phyloP scores from a whole-genome alignment of 2,329 filamentous ascomycete genomes.

The Phialophora expanda region DNA sequence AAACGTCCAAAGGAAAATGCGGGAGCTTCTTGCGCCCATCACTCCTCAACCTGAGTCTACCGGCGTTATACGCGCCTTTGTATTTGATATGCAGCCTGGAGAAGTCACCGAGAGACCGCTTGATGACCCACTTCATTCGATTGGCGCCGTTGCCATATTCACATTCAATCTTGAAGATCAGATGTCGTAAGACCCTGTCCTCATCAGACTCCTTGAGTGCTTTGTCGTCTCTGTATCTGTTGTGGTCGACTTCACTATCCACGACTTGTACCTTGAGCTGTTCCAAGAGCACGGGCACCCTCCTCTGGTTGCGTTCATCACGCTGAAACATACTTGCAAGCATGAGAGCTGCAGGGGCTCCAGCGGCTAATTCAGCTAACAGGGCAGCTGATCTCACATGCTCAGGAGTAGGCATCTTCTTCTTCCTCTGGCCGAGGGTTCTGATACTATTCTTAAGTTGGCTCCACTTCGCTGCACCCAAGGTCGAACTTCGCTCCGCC shows the following conservation, averaged over 20 bases:
- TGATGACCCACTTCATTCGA: slow-evolving; percentile 94
- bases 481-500: slow-evolving; percentile 70
- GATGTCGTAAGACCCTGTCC: slow-evolving; percentile 65
- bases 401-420: slow-evolving; percentile 82
- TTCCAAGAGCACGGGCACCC: slow-evolving; percentile 92
- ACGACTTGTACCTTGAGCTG: slow-evolving; percentile 88
- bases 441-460: slow-evolving; percentile 90
- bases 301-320: slow-evolving; percentile 92
- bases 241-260: slow-evolving; percentile 72
- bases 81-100: slow-evolving; percentile 92
- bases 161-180: slow-evolving; percentile 86
- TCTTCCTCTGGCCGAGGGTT: slow-evolving; percentile 75
- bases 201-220: slow-evolving; percentile 25
- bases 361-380: slow-evolving; percentile 91
- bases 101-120: slow-evolving; percentile 85
- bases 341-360: slow-evolving; percentile 89
- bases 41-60: slow-evolving; percentile 73
- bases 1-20: slow-evolving; percentile 84
- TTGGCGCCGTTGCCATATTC: slow-evolving; percentile 96
- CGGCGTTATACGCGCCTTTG: slow-evolving; percentile 81
- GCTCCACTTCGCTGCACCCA: slow-evolving; percentile 82
- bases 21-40: slow-evolving; percentile 81
- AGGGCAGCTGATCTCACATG: slow-evolving; percentile 94
- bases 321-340: slow-evolving; percentile 97
- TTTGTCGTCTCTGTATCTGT: slow-evolving; percentile 42